Evolutionary conservation across 345 rosid species (phyloP).

Genomic region (Gossypium stocksii): DNA sequence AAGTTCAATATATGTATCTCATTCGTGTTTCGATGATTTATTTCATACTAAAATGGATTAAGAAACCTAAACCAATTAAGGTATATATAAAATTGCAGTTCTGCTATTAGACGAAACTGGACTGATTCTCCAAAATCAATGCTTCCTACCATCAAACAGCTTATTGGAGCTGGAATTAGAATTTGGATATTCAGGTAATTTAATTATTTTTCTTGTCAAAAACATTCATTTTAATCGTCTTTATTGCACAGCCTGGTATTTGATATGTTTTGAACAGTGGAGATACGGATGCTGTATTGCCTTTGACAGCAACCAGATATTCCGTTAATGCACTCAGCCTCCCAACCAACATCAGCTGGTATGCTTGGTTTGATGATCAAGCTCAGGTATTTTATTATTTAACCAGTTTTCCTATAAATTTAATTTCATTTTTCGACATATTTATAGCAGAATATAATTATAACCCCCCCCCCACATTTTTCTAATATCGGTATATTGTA

Average conservation of each 20-base stretch:
- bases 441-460: neutral
- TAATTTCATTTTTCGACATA: neutral
- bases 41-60: neutral
- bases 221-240: too few species aligned
- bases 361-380: slow-evolving; percentile 46
- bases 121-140: slow-evolving; percentile 72
- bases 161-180: slow-evolving; percentile 58
- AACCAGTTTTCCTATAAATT: neutral
- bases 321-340: slow-evolving; percentile 48
- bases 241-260: neutral
- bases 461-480: too few species aligned
- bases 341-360: slow-evolving; percentile 34
- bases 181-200: slow-evolving; percentile 79
- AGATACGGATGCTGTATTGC: slow-evolving; percentile 59
- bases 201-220: neutral
- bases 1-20: neutral
- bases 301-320: slow-evolving; percentile 52
- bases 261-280: slow-evolving; percentile 32
- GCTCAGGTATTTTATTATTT: slow-evolving; percentile 23
- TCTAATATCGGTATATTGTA: too few species aligned
- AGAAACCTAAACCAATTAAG: neutral
- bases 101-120: slow-evolving; percentile 50
- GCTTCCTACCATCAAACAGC: slow-evolving; percentile 65
- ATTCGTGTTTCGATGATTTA: too few species aligned
- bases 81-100: slow-evolving; percentile 25